phyloP scores from a whole-genome alignment of 2,329 filamentous ascomycete species.

The Epichloe baconii region DNA sequence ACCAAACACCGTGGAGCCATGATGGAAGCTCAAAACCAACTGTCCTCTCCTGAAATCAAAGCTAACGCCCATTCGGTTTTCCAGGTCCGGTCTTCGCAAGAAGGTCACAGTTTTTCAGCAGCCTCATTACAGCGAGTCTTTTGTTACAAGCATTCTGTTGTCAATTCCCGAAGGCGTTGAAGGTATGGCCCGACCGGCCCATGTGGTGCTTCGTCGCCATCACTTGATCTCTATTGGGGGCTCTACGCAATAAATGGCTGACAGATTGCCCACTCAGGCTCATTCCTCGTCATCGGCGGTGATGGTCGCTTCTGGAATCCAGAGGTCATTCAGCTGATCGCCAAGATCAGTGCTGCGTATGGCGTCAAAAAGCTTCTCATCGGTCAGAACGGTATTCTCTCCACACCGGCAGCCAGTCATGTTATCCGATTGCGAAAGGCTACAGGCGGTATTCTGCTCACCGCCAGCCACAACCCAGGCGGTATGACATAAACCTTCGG shows the following conservation, averaged over 20 bases:
- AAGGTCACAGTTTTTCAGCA: conserved; percentile 98
- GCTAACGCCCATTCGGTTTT: background rate
- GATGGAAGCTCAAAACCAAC: background rate
- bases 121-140: conserved; percentile 89
- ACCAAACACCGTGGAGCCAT: background rate
- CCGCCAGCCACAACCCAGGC: conserved; percentile 95
- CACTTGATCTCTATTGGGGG: background rate
- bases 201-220: background rate
- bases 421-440: conserved; percentile 89
- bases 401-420: conserved; percentile 90
- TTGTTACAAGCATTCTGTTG: conserved; percentile 84
- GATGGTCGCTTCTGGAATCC: conserved; percentile 97
- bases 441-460: conserved; percentile 91
- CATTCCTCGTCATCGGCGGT: conserved; percentile 91
- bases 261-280: conserved; percentile 25
- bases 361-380: conserved; percentile 98
- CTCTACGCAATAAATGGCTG: background rate
- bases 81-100: conserved; percentile 91
- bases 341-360: conserved; percentile 92
- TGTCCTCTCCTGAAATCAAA: background rate
- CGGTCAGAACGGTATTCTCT: conserved; percentile 91
- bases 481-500: conserved; percentile 40
- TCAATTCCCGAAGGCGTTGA: conserved; percentile 92
- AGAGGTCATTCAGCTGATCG: conserved; percentile 90
- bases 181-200: conserved; percentile 30